Conservation (phyloP, 1,284 basidiomycete genomes). For the Naganishia liquefaciens region DNA sequence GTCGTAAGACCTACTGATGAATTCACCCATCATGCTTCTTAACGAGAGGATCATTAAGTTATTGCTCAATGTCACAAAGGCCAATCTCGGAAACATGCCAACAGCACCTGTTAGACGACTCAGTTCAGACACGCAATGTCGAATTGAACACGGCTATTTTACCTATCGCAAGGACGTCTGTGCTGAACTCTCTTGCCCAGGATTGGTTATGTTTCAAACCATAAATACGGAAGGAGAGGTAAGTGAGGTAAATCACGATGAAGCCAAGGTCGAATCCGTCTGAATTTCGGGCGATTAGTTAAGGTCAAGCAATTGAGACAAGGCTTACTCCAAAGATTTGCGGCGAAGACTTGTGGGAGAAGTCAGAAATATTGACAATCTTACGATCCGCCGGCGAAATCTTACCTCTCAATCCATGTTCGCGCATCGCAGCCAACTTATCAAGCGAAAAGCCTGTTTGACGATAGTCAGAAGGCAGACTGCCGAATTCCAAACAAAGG, state of each 20-base stretch:
- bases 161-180: slow-evolving; percentile 63
- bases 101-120: slow-evolving; percentile 68
- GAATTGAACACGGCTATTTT: slow-evolving; percentile 3
- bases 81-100: slow-evolving; percentile 81
- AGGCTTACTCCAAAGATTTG: slow-evolving; percentile 38
- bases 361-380: neutral
- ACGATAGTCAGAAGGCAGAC: slow-evolving; percentile 21
- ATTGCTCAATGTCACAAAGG: slow-evolving; percentile 82
- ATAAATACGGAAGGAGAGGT: slow-evolving; percentile 69
- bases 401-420: slow-evolving; percentile 74
- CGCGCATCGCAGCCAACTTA: slow-evolving; percentile 89
- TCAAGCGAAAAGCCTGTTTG: slow-evolving; percentile 76
- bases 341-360: slow-evolving; percentile 34
- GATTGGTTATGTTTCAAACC: slow-evolving; percentile 62
- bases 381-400: slow-evolving; percentile 30
- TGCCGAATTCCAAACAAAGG: neutral
- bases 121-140: neutral
- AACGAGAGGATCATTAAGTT: slow-evolving; percentile 63
- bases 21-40: slow-evolving; percentile 53
- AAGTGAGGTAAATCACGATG: slow-evolving; percentile 68
- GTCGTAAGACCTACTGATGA: slow-evolving; percentile 47
- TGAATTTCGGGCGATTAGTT: slow-evolving; percentile 15
- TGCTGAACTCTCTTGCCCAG: slow-evolving; percentile 66
- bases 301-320: neutral
- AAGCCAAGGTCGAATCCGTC: slow-evolving; percentile 86